Evolutionary conservation across 495 filamentous ascomycete genomes (phyloP), one percentile per base, ranked within the genome.

Genomic region (Penicillium paradoxum): DNA sequence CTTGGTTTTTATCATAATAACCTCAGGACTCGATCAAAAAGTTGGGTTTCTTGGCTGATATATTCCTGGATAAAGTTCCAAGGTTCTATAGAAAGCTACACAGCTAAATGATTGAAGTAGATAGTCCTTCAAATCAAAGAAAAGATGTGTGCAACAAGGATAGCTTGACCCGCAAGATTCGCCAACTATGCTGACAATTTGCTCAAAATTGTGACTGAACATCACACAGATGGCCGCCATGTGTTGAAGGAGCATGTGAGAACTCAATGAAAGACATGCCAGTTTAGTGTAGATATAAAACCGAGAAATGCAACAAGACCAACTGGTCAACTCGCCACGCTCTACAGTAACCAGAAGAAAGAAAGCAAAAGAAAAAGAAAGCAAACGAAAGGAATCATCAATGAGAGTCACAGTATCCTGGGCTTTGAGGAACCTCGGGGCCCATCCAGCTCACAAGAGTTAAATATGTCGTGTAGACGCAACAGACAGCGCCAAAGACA

Each of bases 391-490:
- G 24, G 24, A 27, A 27, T 27, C 15, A 1, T 62, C 36, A 69
- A 44, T 62, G 65, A 41, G 67, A 63, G 64, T 85, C 81, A 59
- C 83, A 87, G 63, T 86, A 84, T 36, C 82, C 81, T 2, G 80
- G 82, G 45, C 74, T 74, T 43, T 63, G 63, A 11, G 50, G 51
- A 17, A 59, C 60, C 2, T 56, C 58, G 27, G 71, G 77, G 14
- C 67, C 60, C n/a, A 86, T 79, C 93, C 93, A 98, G 67, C 86
- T 91, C 65, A 81, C 77, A 17, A 95, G 68, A 5, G 93, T 97
- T 57, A 97, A 70, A 8, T 76, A 70, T 1, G 91, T 97, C 0
- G 95, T 97, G 67, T 97, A 98, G 8, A 79, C 79, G 83, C 97
- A 97, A 49, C 87, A 87, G 18, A 88, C 69, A 46, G 88, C 76